Conservation (phyloP, 2,329 filamentous ascomycete species). For the Trichophyton simii region DNA sequence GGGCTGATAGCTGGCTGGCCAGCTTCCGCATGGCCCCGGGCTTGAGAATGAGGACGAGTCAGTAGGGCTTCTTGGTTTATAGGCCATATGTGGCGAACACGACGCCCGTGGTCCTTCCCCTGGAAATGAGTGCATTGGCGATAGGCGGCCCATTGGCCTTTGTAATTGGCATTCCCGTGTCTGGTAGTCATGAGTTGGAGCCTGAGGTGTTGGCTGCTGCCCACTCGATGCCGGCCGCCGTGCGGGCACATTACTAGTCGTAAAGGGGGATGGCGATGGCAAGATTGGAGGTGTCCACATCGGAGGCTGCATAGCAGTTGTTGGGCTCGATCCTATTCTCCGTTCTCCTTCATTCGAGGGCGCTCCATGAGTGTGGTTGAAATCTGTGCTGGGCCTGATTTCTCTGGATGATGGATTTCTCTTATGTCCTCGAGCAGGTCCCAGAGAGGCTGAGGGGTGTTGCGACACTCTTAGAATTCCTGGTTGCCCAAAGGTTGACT, state of each 20-base stretch:
- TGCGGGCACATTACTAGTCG: not conserved
- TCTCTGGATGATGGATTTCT: conserved; percentile 11
- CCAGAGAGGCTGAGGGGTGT: not conserved
- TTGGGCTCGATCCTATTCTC: conserved; percentile 5
- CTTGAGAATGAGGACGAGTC: conserved; percentile 5
- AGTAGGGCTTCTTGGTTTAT: conserved; percentile 5
- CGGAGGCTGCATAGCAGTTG: conserved; percentile 6
- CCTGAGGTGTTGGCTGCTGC: not conserved
- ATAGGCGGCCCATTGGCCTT: not conserved
- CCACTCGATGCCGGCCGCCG: conserved; percentile 4
- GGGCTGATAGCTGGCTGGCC: not conserved
- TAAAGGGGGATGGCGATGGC: conserved; percentile 9
- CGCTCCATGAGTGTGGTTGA: conserved; percentile 5
- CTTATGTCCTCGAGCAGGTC: conserved; percentile 5
- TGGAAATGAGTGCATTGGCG: conserved; percentile 2
- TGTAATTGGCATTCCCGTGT: not conserved
- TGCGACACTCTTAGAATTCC: conserved; percentile 6
- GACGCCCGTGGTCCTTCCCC: conserved; percentile 1
- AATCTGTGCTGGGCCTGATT: conserved; percentile 13
- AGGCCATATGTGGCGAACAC: conserved; percentile 3
- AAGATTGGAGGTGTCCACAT: conserved; percentile 9
- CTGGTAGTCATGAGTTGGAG: not conserved
- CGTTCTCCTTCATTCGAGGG: conserved; percentile 3
- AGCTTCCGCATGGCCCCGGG: not conserved
- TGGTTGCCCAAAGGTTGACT: conserved; percentile 11